Evolutionary conservation across 2,329 filamentous ascomycete genomes (phyloP).

Genomic region (Cladophialophora psammophila): DNA sequence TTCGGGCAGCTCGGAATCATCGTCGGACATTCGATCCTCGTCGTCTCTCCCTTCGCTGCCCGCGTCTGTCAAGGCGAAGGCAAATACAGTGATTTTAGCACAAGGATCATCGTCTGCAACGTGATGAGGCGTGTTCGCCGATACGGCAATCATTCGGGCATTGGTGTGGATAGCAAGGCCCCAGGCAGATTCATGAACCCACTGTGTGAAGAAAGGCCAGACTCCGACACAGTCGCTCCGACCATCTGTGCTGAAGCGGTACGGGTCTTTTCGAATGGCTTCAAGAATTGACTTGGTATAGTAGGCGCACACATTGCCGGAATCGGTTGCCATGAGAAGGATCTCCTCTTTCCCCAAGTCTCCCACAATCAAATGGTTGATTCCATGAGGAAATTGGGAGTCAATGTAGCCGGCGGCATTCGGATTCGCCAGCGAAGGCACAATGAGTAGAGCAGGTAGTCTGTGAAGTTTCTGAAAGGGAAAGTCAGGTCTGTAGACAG

Average conservation of each 20-base stretch:
- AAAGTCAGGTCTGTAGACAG: constrained; percentile 55
- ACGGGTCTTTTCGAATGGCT: constrained; percentile 50
- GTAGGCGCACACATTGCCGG: constrained; percentile 77
- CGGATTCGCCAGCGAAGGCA: constrained; percentile 50
- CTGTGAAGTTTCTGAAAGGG: constrained; percentile 50
- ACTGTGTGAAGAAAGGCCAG: constrained; percentile 72
- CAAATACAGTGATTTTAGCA: constrained; percentile 41
- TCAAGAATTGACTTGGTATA: constrained; percentile 63
- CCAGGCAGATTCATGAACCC: constrained; percentile 84
- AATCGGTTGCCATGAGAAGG: constrained; percentile 72
- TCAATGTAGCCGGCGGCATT: constrained; percentile 63
- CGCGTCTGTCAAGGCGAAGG: constrained; percentile 52
- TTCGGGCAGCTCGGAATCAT: constrained; percentile 4
- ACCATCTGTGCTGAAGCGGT: constrained; percentile 34
- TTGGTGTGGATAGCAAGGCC: constrained; percentile 81
- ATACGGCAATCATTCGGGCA: constrained; percentile 85
- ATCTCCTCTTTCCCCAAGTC: constrained; percentile 75
- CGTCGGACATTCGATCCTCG: constrained; percentile 26
- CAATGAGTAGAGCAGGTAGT: constrained; percentile 52
- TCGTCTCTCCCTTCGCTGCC: constrained; percentile 33
- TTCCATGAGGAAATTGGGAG: constrained; percentile 61
- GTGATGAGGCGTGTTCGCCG: constrained; percentile 68
- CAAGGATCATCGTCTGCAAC: constrained; percentile 34
- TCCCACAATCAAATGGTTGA: constrained; percentile 74
- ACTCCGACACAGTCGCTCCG: constrained; percentile 48